Conservation (phyloP, 2,329 filamentous ascomycete species). For the Camptophora hylomeconis region DNA sequence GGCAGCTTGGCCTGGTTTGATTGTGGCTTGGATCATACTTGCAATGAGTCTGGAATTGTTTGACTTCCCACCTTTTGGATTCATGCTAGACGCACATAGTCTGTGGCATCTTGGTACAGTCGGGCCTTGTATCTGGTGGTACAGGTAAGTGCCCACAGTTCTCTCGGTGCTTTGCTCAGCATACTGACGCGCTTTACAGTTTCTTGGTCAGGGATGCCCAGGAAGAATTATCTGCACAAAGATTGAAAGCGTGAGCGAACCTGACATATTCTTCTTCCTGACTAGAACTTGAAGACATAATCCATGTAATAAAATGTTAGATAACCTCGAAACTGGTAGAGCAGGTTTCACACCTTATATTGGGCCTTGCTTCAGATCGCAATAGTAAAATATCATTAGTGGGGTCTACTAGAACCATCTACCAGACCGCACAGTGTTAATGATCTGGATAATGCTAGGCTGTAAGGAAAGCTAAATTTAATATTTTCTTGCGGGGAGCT, state of each 20-base stretch:
- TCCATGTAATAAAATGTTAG: no score
- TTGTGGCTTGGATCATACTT: conserved; percentile 80
- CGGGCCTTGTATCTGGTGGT: conserved; percentile 76
- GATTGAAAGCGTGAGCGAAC: conserved; percentile 62
- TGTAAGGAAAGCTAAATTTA: no score
- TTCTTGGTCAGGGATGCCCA: conserved; percentile 77
- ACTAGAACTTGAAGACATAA: no score
- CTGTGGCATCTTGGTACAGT: conserved; percentile 95
- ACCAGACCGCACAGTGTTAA: no score
- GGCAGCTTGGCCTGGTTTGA: conserved; percentile 80
- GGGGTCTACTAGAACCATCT: no score
- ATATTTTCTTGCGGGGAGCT: no score
- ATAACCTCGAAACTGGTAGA: no score
- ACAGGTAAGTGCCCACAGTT: conserved; percentile 56
- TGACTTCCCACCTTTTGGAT: conserved; percentile 77
- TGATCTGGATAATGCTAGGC: no score
- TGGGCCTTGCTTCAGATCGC: no score
- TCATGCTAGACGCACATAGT: conserved; percentile 82
- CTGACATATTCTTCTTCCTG: no score
- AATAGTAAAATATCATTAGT: no score
- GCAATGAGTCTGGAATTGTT: conserved; percentile 94
- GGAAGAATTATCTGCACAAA: conserved; percentile 62
- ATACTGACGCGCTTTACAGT: conserved; percentile 33
- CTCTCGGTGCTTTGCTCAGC: background rate
- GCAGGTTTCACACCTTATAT: no score